Conservation (phyloP, 257 asterid genomes). For the Solanum peruvianum region DNA sequence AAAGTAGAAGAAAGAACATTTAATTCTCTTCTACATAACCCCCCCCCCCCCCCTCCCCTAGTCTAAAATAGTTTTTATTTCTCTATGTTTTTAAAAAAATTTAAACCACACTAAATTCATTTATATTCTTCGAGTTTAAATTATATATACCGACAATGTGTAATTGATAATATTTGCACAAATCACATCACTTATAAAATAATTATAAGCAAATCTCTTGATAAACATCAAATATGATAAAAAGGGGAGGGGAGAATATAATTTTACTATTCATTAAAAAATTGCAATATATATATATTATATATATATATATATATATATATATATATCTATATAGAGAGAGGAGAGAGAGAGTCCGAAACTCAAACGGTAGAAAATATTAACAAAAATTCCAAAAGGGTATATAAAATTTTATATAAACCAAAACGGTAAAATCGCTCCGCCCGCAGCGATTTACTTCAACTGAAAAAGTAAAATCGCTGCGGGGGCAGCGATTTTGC, state of each 20-base stretch:
- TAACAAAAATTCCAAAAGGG: too few relatives aligned
- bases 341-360: too few relatives aligned
- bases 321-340: too few relatives aligned
- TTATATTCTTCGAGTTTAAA: not conserved
- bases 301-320: too few relatives aligned
- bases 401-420: too few relatives aligned
- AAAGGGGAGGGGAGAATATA: too few relatives aligned
- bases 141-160: not conserved
- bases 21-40: not conserved
- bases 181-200: not conserved
- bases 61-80: not conserved
- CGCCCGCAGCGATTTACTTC: too few relatives aligned
- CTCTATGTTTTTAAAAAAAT: not conserved
- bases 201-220: not conserved
- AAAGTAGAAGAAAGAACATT: not conserved
- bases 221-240: not conserved
- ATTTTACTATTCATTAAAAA: not conserved
- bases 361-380: too few relatives aligned
- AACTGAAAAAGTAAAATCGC: too few relatives aligned
- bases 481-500: too few relatives aligned
- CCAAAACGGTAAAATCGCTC: too few relatives aligned
- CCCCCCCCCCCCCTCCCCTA: not conserved
- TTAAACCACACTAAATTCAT: not conserved
- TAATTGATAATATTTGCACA: not conserved
- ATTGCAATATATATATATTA: too few relatives aligned